These are phyloP conservation scores for Erigeron philadelphicus DNA, from an alignment of 140 eudicot genomes.

Conservation along the genomic window DNA sequence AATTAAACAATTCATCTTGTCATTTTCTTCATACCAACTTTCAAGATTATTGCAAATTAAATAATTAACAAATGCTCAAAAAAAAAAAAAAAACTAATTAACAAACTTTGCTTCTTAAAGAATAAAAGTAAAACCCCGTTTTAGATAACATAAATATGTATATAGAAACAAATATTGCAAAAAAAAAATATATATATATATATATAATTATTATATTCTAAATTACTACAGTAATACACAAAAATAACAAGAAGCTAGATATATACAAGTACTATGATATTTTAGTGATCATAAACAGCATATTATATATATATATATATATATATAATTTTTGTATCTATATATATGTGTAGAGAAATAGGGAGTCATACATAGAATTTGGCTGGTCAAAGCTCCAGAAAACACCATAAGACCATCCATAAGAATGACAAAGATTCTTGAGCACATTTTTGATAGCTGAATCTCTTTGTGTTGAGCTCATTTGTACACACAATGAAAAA, in stretches of 20 bases:
- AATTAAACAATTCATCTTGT: constrained; percentile 21
- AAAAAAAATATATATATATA: no score
- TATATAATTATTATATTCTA: background rate
- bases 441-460: constrained; percentile 43
- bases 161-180: constrained; percentile 13
- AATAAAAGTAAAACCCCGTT: background rate
- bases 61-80: constrained; percentile 5
- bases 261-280: background rate
- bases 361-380: constrained; percentile 57
- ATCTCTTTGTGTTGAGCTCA: constrained; percentile 31
- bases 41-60: background rate
- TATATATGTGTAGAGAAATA: constrained; percentile 9
- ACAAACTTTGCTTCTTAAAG: background rate
- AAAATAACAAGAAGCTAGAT: constrained; percentile 8
- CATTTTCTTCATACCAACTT: constrained; percentile 30
- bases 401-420: constrained; percentile 96
- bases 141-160: constrained; percentile 1
- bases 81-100: background rate
- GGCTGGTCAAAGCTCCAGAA: constrained; percentile 83
- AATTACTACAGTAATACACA: background rate
- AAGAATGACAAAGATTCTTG: constrained; percentile 48
- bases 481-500: constrained; percentile 10
- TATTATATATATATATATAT: background rate
- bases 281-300: background rate
- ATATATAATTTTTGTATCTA: constrained; percentile 7